phyloP scores from a whole-genome alignment of 139 green algal genomes.

The Coccomyxa sp. region DNA sequence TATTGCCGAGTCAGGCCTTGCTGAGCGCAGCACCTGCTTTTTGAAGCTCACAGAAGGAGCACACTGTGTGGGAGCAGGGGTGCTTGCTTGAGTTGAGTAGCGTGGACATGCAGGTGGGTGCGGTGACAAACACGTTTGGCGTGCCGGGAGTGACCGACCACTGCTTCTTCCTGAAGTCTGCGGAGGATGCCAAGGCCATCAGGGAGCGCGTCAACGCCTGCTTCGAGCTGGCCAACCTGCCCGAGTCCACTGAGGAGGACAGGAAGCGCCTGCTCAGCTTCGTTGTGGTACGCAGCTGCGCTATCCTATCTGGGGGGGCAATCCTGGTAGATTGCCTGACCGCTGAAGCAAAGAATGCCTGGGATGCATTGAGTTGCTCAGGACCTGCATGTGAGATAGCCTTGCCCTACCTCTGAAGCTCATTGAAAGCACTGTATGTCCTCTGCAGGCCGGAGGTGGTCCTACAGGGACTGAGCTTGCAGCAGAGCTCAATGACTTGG shows the following conservation, averaged over 20 bases:
- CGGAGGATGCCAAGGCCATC: conserved; percentile 29
- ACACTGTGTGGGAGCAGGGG: background rate
- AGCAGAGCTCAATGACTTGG: conserved; percentile 27
- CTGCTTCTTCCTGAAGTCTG: conserved; percentile 57
- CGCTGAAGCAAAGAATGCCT: background rate
- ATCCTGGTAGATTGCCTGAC: background rate
- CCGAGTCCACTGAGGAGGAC: conserved; percentile 36
- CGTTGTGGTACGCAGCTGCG: conserved; percentile 53
- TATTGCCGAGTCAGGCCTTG: background rate
- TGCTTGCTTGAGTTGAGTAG: background rate
- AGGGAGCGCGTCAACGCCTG: conserved; percentile 29
- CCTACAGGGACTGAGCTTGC: conserved; percentile 60
- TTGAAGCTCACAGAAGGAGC: background rate
- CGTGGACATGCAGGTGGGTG: conserved; percentile 22
- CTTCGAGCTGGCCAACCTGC: conserved; percentile 48
- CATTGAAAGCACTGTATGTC: background rate
- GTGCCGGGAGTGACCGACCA: conserved; percentile 52
- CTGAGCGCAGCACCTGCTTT: background rate
- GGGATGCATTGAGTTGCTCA: background rate
- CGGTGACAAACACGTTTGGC: conserved; percentile 53
- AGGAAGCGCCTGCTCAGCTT: conserved; percentile 75
- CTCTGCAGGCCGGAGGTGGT: conserved; percentile 44
- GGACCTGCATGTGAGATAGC: background rate
- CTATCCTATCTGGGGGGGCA: background rate
- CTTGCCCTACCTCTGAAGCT: background rate